Evolutionary conservation across 106 monocot genomes (phyloP).

Genomic region (Dioscorea alata): DNA sequence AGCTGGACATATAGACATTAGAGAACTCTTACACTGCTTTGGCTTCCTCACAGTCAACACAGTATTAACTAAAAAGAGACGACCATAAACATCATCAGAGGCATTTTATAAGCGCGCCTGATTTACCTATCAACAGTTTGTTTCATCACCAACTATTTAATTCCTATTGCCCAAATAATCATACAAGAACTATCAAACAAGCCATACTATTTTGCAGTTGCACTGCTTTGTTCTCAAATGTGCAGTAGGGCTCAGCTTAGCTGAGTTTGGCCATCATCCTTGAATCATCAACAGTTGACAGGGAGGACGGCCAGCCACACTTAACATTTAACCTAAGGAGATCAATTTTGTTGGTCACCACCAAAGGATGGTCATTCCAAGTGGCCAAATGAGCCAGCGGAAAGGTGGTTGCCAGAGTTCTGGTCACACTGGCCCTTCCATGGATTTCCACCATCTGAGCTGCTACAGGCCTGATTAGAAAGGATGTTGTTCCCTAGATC

Average conservation of each 20-base stretch:
- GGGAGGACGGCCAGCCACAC: not conserved
- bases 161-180: too few species aligned
- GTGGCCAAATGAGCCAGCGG: conserved; percentile 49
- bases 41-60: not conserved
- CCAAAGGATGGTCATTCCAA: conserved; percentile 26
- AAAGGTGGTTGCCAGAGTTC: conserved; percentile 40
- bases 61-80: not conserved
- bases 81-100: not conserved
- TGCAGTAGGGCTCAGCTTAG: too few species aligned
- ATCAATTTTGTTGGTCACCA: not conserved
- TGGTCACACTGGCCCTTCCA: conserved; percentile 62
- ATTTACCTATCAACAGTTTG: too few species aligned
- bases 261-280: not conserved
- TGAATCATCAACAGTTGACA: not conserved
- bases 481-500: conserved; percentile 47
- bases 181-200: too few species aligned
- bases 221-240: too few species aligned
- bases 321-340: not conserved
- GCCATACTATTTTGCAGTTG: too few species aligned
- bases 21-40: not conserved
- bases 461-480: conserved; percentile 62
- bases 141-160: too few species aligned
- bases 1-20: conserved; percentile 1
- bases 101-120: too few species aligned
- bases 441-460: conserved; percentile 69